Percentiles rank a stretch among this genome's conserved stretches.
Evolutionary conservation across 192 early-diverging fungal genomes (phyloP).

Genomic region (Backusella tuberculispora): DNA sequence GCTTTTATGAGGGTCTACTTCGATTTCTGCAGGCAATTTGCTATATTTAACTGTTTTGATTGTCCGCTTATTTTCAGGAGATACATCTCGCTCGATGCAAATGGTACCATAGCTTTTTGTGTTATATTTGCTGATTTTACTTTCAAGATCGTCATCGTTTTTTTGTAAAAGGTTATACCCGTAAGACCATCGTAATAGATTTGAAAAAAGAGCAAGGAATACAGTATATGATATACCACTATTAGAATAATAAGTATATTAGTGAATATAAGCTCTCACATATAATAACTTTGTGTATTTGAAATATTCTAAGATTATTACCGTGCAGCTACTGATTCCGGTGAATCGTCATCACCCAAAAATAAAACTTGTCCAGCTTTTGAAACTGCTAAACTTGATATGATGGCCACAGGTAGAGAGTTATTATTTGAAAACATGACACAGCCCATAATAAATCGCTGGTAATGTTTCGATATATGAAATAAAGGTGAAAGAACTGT

Average conservation of each 20-base stretch:
- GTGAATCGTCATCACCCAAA: conserved; percentile 47
- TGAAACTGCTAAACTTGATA: conserved; percentile 60
- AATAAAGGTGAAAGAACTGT: conserved; percentile 43
- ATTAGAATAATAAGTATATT: conserved; percentile 22
- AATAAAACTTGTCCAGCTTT: conserved; percentile 50
- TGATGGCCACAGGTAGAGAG: conserved; percentile 72
- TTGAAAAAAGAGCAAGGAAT: conserved; percentile 80
- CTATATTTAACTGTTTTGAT: not conserved
- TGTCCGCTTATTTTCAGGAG: not conserved
- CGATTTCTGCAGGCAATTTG: not conserved
- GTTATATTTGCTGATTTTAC: not conserved
- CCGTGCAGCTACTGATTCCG: conserved; percentile 52
- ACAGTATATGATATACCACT: conserved; percentile 80
- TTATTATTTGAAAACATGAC: conserved; percentile 80
- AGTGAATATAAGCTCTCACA: not conserved
- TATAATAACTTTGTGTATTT: not conserved
- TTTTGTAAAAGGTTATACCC: conserved; percentile 67
- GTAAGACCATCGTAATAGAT: conserved; percentile 83
- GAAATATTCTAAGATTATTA: conserved; percentile 18
- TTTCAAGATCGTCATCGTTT: conserved; percentile 13
- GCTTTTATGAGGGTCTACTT: not conserved
- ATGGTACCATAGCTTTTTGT: not conserved
- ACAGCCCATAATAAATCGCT: conserved; percentile 63
- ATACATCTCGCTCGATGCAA: not conserved
- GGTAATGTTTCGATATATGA: conserved; percentile 50